Percentiles rank a stretch among this genome's conserved stretches.
Evolutionary conservation across 176 grass and related monocot genomes (phyloP).

Genomic region (Eragrostis nindensis): DNA sequence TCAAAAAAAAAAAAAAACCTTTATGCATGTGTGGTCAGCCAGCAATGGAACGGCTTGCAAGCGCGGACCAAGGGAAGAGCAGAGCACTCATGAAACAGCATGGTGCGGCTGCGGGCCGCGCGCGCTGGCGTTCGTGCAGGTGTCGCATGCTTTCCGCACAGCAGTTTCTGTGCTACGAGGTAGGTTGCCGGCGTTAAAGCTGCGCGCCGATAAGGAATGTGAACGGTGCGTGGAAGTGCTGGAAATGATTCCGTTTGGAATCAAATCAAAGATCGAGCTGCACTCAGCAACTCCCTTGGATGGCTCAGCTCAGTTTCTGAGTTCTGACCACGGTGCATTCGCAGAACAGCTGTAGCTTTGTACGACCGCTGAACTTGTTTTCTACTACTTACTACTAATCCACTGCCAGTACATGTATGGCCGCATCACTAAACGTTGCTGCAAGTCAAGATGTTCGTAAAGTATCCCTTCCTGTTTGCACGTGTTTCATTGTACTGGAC

Average conservation of each 20-base stretch:
- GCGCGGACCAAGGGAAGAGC: no score
- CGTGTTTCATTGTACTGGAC: background rate
- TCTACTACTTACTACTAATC: no score
- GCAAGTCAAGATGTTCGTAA: background rate
- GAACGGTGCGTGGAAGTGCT: background rate
- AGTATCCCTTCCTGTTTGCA: background rate
- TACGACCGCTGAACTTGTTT: no score
- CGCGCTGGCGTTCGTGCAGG: background rate
- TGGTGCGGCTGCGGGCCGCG: background rate
- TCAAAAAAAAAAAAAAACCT: no score
- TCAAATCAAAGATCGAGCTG: no score
- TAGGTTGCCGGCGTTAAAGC: constrained; percentile 7
- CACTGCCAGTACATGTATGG: no score
- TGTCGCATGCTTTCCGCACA: background rate
- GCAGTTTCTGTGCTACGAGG: background rate
- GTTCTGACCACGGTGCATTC: background rate
- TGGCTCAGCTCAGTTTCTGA: no score
- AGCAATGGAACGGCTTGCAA: background rate
- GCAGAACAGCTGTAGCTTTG: no score
- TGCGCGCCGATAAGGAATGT: background rate
- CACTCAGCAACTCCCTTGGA: no score
- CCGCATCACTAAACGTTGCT: background rate
- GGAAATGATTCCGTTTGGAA: background rate
- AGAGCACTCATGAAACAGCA: background rate
- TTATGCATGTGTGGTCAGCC: background rate